A percentile compares a stretch with the other conserved stretches of the same genome.
Evolutionary conservation across 257 asterid species (phyloP).

Genomic region (Scutellaria barbata): DNA sequence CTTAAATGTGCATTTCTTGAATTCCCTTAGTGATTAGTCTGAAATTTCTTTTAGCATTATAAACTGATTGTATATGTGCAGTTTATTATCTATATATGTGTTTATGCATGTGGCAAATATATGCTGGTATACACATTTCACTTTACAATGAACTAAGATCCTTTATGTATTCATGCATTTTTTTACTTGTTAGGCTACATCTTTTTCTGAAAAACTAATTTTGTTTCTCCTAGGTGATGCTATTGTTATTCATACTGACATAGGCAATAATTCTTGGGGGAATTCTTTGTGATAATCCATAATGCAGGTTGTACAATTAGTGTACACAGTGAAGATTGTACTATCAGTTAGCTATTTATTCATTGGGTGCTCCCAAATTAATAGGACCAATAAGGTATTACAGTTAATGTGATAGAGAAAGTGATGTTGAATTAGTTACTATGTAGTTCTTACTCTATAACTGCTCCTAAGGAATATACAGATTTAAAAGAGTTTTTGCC

Average conservation of each 20-base stretch:
- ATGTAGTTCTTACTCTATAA: slow-evolving; percentile 13
- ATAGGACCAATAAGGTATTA: background rate
- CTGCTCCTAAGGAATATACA: background rate
- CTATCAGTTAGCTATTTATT: background rate
- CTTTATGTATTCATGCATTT: background rate
- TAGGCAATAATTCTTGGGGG: background rate
- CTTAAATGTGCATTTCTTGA: slow-evolving; percentile 6
- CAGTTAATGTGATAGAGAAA: background rate
- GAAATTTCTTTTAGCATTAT: background rate
- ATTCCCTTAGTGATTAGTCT: background rate
- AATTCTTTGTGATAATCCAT: background rate
- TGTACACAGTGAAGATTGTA: background rate
- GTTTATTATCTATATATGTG: background rate
- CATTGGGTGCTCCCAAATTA: background rate
- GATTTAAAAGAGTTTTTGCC: background rate
- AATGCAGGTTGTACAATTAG: background rate
- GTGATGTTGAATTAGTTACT: slow-evolving; percentile 1
- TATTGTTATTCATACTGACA: background rate
- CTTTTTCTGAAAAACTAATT: background rate
- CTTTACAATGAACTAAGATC: slow-evolving; percentile 6
- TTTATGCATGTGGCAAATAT: background rate
- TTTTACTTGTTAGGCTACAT: slow-evolving; percentile 5
- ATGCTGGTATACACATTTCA: background rate
- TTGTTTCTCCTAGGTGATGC: background rate
- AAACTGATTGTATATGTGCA: background rate